Conservation (phyloP, 345 rosid genomes). For the Citrus sinensis region DVS_A1.0 CM039162.1:21434501-21435000, state of each 20-base stretch:
- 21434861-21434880: slow-evolving; percentile 56
- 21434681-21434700: slow-evolving; percentile 43
- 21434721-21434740: slow-evolving; percentile 40
- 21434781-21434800: neutral
- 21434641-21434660: slow-evolving; percentile 4
- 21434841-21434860: slow-evolving; percentile 45
- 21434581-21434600: slow-evolving; percentile 55
- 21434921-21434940: slow-evolving; percentile 62
- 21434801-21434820: slow-evolving; percentile 9
- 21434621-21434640: slow-evolving; percentile 17
- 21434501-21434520: slow-evolving; percentile 54
- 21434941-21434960: slow-evolving; percentile 32
- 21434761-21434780: slow-evolving; percentile 19
- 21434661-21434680: slow-evolving; percentile 5
- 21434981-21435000: neutral
- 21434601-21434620: slow-evolving; percentile 30
- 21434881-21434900: slow-evolving; percentile 48
- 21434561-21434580: slow-evolving; percentile 51
- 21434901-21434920: slow-evolving; percentile 48
- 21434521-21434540: slow-evolving; percentile 50
- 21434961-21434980: slow-evolving; percentile 10
- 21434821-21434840: neutral
- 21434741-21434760: slow-evolving; percentile 14
- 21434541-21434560: slow-evolving; percentile 67
- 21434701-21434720: slow-evolving; percentile 29